These are phyloP conservation scores for Quercus robur DNA, from an alignment of 306 rosid species.

Conservation along the genomic window DNA sequence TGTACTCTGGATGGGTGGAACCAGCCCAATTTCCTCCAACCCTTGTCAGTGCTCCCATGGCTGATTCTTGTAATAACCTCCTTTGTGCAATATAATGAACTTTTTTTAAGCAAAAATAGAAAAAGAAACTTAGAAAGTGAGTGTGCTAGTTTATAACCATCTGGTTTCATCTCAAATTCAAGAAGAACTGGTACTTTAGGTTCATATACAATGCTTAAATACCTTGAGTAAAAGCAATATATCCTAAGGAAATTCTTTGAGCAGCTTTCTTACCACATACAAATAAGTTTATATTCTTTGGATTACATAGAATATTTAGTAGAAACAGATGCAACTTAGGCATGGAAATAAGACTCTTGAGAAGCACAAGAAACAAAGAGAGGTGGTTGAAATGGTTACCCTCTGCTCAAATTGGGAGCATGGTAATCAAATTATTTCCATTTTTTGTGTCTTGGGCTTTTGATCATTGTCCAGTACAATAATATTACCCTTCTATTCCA, in stretches of 20 bases:
- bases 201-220: neutral
- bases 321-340: neutral
- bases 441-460: neutral
- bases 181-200: neutral
- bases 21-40: no score
- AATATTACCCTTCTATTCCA: no score
- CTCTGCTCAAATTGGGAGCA: neutral
- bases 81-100: no score
- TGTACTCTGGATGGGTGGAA: no score
- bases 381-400: neutral
- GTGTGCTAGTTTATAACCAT: neutral
- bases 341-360: neutral
- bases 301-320: neutral
- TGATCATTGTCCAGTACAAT: no score
- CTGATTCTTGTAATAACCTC: no score
- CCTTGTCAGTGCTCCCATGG: no score
- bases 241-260: neutral
- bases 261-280: neutral
- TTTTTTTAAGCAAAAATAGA: no score
- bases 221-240: neutral
- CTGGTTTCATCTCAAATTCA: neutral
- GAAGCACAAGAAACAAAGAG: neutral
- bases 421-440: neutral
- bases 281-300: neutral
- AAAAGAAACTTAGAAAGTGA: neutral